Conservation (phyloP, 257 asterid genomes). For the Salvia rosmarinus region DNA sequence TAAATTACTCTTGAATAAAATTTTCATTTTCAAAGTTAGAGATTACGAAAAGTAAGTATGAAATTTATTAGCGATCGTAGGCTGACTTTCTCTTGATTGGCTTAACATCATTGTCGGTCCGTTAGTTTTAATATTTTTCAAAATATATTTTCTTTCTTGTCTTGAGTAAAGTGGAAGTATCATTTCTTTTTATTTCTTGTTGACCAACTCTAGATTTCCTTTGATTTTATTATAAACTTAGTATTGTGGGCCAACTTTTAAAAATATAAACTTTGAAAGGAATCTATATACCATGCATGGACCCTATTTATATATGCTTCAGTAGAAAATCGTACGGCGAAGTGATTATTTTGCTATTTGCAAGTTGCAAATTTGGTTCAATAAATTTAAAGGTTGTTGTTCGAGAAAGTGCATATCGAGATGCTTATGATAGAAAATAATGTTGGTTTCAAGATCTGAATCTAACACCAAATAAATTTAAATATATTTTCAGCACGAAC, state of each 20-base stretch:
- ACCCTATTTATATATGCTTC: not conserved
- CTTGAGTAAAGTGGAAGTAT: conserved; percentile 19
- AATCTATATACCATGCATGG: conserved; percentile 15
- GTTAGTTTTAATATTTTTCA: conserved; percentile 13
- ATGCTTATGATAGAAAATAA: not conserved
- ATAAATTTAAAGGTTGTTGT: not conserved
- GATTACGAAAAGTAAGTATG: conserved; percentile 3
- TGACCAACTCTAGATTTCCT: conserved; percentile 22
- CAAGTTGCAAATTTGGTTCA: conserved; percentile 4
- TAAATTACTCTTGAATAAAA: not conserved
- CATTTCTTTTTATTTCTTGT: conserved; percentile 25
- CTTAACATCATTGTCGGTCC: conserved; percentile 34
- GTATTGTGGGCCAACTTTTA: not conserved
- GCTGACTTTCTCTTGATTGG: conserved; percentile 46
- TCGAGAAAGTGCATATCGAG: conserved; percentile 2
- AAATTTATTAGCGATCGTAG: conserved; percentile 31
- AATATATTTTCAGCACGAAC: not conserved
- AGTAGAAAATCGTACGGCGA: conserved; percentile 15
- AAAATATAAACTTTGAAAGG: no score
- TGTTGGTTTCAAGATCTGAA: not conserved
- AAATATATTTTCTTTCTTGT: not conserved
- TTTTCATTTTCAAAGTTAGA: not conserved
- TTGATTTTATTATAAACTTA: not conserved
- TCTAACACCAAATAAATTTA: not conserved
- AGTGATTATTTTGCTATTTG: not conserved